These are phyloP conservation scores for Aspergillus candidus DNA, from an alignment of 2,329 filamentous ascomycete genomes.

Conservation along the genomic window DNA sequence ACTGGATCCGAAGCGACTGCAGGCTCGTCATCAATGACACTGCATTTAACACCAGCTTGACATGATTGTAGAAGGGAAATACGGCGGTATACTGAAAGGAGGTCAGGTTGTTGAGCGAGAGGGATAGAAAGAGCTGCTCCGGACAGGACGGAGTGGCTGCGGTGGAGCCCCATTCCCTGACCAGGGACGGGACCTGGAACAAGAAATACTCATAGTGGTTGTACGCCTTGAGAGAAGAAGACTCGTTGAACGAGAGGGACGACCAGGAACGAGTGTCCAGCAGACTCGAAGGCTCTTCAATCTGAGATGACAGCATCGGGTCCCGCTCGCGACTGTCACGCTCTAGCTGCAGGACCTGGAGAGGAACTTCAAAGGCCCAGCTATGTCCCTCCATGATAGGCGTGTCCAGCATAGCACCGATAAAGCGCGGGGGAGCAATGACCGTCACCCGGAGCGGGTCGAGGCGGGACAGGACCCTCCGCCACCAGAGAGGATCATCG, in stretches of 20 bases:
- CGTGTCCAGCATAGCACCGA: slow-evolving; percentile 56
- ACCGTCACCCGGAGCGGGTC: slow-evolving; percentile 52
- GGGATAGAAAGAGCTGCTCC: slow-evolving; percentile 30
- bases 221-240: slow-evolving; percentile 66
- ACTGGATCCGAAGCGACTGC: slow-evolving; percentile 50
- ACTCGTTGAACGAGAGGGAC: slow-evolving; percentile 64
- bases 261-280: slow-evolving; percentile 60
- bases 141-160: slow-evolving; percentile 21
- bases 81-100: slow-evolving; percentile 57
- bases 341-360: slow-evolving; percentile 53
- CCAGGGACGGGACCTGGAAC: slow-evolving; percentile 56
- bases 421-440: slow-evolving; percentile 55
- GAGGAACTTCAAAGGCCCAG: slow-evolving; percentile 59
- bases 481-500: slow-evolving; percentile 47
- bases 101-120: slow-evolving; percentile 39
- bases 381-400: slow-evolving; percentile 52
- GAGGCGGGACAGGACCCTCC: slow-evolving; percentile 48
- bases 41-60: slow-evolving; percentile 43
- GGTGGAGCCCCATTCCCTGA: slow-evolving; percentile 42
- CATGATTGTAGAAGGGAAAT: slow-evolving; percentile 60
- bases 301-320: slow-evolving; percentile 23
- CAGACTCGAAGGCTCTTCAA: slow-evolving; percentile 33
- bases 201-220: slow-evolving; percentile 66
- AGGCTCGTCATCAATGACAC: slow-evolving; percentile 47
- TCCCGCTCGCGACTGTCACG: slow-evolving; percentile 11